Percentiles rank a stretch among this genome's conserved stretches.
phyloP scores from a whole-genome alignment of 805 yeast genomes.

The Schwanniomyces occidentalis region DNA sequence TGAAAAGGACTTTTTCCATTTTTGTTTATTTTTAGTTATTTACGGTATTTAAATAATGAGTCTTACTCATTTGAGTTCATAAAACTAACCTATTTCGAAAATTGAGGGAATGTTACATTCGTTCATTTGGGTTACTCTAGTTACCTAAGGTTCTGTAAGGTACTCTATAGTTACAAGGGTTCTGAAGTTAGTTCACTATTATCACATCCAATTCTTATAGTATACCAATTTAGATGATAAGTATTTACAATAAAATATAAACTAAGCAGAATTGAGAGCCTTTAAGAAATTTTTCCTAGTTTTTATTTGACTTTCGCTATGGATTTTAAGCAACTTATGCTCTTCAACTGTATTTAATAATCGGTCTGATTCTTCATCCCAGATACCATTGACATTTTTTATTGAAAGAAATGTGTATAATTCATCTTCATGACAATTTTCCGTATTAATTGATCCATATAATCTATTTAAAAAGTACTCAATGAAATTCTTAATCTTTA shows the following conservation, averaged over 20 bases:
- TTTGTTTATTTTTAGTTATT: too few species aligned
- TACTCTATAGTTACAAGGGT: too few species aligned
- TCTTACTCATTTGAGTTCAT: too few species aligned
- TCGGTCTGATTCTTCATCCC: constrained; percentile 14
- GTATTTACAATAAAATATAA: background rate
- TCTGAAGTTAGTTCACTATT: too few species aligned
- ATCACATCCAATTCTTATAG: too few species aligned
- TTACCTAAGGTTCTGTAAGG: too few species aligned
- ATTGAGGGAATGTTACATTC: too few species aligned
- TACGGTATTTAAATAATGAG: too few species aligned
- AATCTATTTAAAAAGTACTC: constrained; percentile 11
- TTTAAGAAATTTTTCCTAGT: constrained; percentile 13
- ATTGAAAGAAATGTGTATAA: constrained; percentile 9
- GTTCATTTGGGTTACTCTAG: too few species aligned
- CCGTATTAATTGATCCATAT: constrained; percentile 4
- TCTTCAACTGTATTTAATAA: constrained; percentile 6
- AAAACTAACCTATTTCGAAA: too few species aligned
- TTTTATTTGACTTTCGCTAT: constrained; percentile 10
- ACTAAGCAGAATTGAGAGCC: background rate
- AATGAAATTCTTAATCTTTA: constrained; percentile 11
- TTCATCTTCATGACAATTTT: constrained; percentile 6
- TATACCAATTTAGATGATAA: too few species aligned
- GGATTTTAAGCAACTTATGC: constrained; percentile 9
- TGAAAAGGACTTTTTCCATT: too few species aligned
- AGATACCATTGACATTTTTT: constrained; percentile 11